Conservation (phyloP, 1,284 basidiomycete genomes). For the Ustilago tritici region DNA sequence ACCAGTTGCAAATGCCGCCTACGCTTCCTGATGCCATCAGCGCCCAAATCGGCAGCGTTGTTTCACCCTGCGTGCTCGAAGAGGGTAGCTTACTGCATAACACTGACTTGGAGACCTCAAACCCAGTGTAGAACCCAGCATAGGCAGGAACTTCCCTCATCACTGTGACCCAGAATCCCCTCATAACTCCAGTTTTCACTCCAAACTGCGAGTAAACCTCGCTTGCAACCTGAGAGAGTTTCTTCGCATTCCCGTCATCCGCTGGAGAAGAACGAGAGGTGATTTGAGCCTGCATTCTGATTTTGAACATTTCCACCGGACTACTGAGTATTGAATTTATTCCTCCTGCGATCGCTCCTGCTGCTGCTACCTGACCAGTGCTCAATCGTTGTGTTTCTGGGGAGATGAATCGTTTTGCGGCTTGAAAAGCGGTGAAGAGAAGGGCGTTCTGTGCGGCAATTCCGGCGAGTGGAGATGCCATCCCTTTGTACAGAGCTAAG, state of each 20-base stretch:
- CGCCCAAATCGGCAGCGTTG: slow-evolving; percentile 84
- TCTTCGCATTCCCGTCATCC: slow-evolving; percentile 76
- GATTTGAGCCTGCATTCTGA: slow-evolving; percentile 97
- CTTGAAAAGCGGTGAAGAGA: slow-evolving; percentile 88
- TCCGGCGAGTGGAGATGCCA: slow-evolving; percentile 91
- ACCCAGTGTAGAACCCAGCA: slow-evolving; percentile 84
- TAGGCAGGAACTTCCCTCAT: slow-evolving; percentile 93
- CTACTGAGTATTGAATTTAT: slow-evolving; percentile 81
- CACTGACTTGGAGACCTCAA: slow-evolving; percentile 86
- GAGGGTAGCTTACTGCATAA: slow-evolving; percentile 74
- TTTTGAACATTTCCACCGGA: slow-evolving; percentile 80
- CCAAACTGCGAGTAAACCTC: slow-evolving; percentile 88
- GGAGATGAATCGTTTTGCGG: slow-evolving; percentile 83
- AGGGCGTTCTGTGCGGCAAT: slow-evolving; percentile 96
- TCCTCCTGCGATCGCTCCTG: slow-evolving; percentile 91
- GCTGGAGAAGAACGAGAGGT: slow-evolving; percentile 65
- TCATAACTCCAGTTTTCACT: slow-evolving; percentile 87
- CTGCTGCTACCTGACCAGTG: slow-evolving; percentile 81
- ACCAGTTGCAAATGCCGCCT: slow-evolving; percentile 93
- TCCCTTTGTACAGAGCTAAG: slow-evolving; percentile 72
- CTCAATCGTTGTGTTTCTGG: slow-evolving; percentile 83
- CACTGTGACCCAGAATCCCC: slow-evolving; percentile 97
- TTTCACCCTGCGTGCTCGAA: slow-evolving; percentile 4
- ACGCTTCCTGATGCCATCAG: slow-evolving; percentile 85
- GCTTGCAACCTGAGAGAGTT: slow-evolving; percentile 78